Base-by-base conservation (phyloP, 2,329 filamentous ascomycete species). In the Colletotrichum tanaceti region DNA sequence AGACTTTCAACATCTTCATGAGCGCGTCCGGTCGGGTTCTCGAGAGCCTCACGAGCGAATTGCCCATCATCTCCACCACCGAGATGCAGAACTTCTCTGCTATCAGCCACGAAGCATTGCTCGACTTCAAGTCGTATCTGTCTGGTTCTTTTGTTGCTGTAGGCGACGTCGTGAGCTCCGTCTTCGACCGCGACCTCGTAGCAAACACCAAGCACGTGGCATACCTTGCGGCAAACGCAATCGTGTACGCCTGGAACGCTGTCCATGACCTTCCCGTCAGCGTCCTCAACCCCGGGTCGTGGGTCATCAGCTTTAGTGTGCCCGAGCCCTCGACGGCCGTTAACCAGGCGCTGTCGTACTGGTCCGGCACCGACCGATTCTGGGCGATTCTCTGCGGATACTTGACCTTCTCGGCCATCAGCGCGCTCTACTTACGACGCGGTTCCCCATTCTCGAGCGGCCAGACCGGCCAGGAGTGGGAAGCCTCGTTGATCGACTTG, bases 311-410 rank as follows among this genome's bases (percentile, higher is more conserved):
- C 69, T 79, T 90, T 7, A 84, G 82, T 65, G 75, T 84, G 9
- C 72, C 82, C 28, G 80, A 83, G 64, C 71, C 75, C 4, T 70
- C 77, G 0, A 70, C 78, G 24, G 54, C 77, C 0, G 75, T 88
- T 16, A 85, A 91, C 73, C 85, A 87, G 9, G 84, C 83, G 32
- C 79, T 93, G 60, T 89, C 89, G 1, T 85, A 88, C 61, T 95
- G 92, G 92, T 85, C 87, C 68, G 83, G 85, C 35, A 83, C 85
- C 18, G 91, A 92, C 77, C 82, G 89, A 38, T 85, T 87, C 65
- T 88, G 85, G 81, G 94, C 95, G 16, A 92, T 97, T 46, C 74
- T 94, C 2, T 85, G 91, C 55, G 96, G 96, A 14, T 99, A 99
- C 76, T 76, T 89, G 0, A 90, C 94, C 54, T 85, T 97, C 46